Base-by-base conservation (phyloP, 352 stramenopile genomes). In the Phytophthora constricta region DNA sequence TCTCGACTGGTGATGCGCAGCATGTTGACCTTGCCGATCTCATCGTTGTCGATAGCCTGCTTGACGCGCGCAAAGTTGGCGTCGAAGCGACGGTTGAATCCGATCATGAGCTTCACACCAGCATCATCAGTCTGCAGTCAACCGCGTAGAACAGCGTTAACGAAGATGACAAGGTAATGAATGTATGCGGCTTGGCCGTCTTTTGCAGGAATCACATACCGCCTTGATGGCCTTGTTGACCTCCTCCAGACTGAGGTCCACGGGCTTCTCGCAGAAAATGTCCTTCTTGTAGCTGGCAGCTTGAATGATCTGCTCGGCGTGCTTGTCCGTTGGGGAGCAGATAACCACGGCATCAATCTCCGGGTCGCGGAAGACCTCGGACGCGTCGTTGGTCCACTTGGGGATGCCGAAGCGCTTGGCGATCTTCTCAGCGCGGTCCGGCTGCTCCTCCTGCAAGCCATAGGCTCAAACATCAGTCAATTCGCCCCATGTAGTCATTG, bases 231-330 rank as follows among this genome's bases (percentile, higher is more conserved):
- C 82, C 3, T 84, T 76, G 71, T 88, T 72, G 23, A 85, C 81
- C 9, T 79, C 73, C 1, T 82, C 65, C 3, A 98, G 74, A 69
- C 95, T 92, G n/a, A 97, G 92, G 47, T 97, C 94, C 62, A 98
- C 92, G 11, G 95, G 95, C 65, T 98, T 98, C 79, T 98, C 94
- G 68, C 93, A 98, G 62, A 98, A 98, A 43, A 98, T 95, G 70
- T 98, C 87, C 74, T 99, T 99, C 47, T 91, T 90, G 64, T 95
- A 85, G 14, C 84, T 85, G 17, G 96, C 96, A 22, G 89, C 93
- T 31, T 92, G 87, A 43, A 98, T 95, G 70, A 98, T 98, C 81
- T 98, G 96, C 65, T 98, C 87, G 14, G 96, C 96, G 81, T 99
- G 96, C 53, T 85, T 93, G 27, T 88, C 75, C 17, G 92, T 98